Evolutionary conservation across 768 basidiomycete genomes (phyloP).

Genomic region (Suillus clintonianus): DNA sequence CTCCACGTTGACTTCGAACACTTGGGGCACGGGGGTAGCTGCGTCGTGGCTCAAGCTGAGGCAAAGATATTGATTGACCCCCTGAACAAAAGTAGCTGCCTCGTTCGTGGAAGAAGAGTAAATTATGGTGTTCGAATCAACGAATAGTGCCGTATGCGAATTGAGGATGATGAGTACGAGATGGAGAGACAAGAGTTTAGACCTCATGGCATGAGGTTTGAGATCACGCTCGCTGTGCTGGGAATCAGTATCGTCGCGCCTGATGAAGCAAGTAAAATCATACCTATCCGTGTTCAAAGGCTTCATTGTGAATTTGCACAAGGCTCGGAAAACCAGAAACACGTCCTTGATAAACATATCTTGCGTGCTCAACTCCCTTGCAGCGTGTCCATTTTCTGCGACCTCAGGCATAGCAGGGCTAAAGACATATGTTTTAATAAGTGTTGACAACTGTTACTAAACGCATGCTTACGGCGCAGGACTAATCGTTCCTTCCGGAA

Average conservation of each 20-base stretch:
- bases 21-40: slow-evolving; percentile 91
- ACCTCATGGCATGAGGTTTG: slow-evolving; percentile 96
- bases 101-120: slow-evolving; percentile 89
- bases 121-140: slow-evolving; percentile 86
- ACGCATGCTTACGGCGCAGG: background rate
- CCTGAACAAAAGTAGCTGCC: slow-evolving; percentile 87
- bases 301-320: slow-evolving; percentile 99
- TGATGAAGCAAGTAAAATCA: slow-evolving; percentile 15
- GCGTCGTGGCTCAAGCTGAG: slow-evolving; percentile 91
- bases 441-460: background rate
- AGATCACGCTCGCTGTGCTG: slow-evolving; percentile 83
- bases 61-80: slow-evolving; percentile 95
- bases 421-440: background rate
- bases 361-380: slow-evolving; percentile 62
- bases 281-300: slow-evolving; percentile 92
- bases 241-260: slow-evolving; percentile 14
- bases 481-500: background rate
- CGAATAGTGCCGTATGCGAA: slow-evolving; percentile 88
- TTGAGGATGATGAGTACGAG: slow-evolving; percentile 90
- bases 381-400: slow-evolving; percentile 20
- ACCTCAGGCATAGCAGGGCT: background rate
- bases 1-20: slow-evolving; percentile 97
- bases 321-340: slow-evolving; percentile 93
- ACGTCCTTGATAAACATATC: slow-evolving; percentile 97
- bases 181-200: slow-evolving; percentile 91